phyloP scores from a whole-genome alignment of 495 filamentous ascomycete genomes.

The Parmelia sp. region DNA sequence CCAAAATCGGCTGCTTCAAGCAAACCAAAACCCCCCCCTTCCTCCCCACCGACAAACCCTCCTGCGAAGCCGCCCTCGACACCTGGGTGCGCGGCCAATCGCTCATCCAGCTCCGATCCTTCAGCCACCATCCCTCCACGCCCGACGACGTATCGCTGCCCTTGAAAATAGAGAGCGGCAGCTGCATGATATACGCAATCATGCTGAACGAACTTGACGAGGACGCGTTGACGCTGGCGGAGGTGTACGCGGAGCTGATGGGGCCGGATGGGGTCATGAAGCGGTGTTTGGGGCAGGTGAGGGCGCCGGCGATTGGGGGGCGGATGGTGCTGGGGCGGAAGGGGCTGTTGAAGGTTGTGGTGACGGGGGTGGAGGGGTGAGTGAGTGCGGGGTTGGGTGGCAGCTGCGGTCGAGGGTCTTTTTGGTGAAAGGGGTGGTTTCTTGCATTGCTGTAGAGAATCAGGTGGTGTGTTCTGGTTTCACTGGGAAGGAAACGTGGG shows the following conservation, averaged over 20 bases:
- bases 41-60: constrained; percentile 1
- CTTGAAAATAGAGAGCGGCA: not conserved
- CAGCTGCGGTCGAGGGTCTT: not conserved
- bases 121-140: not conserved
- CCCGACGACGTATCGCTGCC: constrained; percentile 1
- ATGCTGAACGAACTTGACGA: not conserved
- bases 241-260: constrained; percentile 6
- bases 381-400: not conserved
- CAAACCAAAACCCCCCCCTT: not conserved
- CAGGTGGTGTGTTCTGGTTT: too few species aligned
- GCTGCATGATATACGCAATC: not conserved
- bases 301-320: not conserved
- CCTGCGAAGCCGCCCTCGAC: constrained; percentile 7
- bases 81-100: constrained; percentile 1
- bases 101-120: not conserved
- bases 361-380: not conserved
- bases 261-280: constrained; percentile 9
- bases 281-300: constrained; percentile 1
- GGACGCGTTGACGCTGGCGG: constrained; percentile 9
- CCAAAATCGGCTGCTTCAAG: not conserved
- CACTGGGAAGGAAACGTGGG: too few species aligned
- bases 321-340: not conserved
- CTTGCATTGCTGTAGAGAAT: not conserved
- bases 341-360: not conserved
- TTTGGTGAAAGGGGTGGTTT: not conserved